Evolutionary conservation across 495 filamentous ascomycete genomes (phyloP), one percentile per base, ranked within the genome.

Genomic region (Hyaloscypha finlandica): DNA sequence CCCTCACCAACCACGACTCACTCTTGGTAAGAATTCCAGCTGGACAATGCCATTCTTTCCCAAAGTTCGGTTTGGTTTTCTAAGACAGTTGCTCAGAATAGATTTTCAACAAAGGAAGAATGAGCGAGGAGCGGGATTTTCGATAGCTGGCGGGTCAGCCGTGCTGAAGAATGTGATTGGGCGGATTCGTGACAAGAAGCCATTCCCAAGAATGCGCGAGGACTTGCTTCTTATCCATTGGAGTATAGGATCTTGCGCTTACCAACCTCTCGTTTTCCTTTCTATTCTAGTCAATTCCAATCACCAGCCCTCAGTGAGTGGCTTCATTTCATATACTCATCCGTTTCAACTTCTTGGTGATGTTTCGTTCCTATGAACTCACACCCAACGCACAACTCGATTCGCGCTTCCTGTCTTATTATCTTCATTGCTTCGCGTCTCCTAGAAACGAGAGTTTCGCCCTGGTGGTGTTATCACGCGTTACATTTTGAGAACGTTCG

Each of bases 331-430:
- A 48, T 48, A 48, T 48, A 48, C 42, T 48, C 16, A 1, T 48
- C 42, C 11, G 16, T 56, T 14, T n/a, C 19, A 11, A 25, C 8
- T 25, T 56, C 30, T 32, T 11, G 53, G 19, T 56, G 53, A 25
- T 37, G 56, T 59, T 59, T 59, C 56, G 56, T 59, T 59, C 31
- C 32, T 3, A 59, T 59, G 29, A 37, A 33, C 16, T 11, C 22
- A 5, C 56, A 59, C 53, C 4, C 53, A 56, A 25, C 53, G 11
- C 56, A 19, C 56, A 32, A 59, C 32, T 37, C 56, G 19, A 20
- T 6, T 33, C 32, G 5, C 32, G 6, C 8, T 33, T n/a, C n/a
- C n/a, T 33, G 9, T 20, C n/a, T 33, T 20, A 22, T 42, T 39
- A 31, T 20, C n/a, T n/a, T 56, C n/a, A 48, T 29, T 48, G 59